Conservation (phyloP, 208 protist species). For the Naegleria fowleri region DNA sequence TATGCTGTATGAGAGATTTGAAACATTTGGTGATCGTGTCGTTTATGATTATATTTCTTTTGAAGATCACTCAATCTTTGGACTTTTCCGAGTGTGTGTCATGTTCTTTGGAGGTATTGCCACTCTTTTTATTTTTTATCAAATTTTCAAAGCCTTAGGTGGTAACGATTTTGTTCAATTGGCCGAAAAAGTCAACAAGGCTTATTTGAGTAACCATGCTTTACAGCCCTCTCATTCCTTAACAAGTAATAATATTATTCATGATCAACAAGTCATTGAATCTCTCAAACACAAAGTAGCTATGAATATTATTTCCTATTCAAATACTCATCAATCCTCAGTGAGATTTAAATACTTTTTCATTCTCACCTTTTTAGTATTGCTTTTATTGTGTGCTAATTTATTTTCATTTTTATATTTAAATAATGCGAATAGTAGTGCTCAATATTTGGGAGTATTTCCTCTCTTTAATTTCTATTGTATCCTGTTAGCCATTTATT, state of each 20-base stretch:
- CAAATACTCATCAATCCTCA: neutral
- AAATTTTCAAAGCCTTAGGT: neutral
- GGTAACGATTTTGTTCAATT: neutral
- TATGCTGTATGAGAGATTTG: neutral
- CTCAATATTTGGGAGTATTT: conserved; percentile 1
- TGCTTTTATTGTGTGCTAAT: neutral
- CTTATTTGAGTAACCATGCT: no score
- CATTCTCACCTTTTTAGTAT: neutral
- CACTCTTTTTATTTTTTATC: neutral
- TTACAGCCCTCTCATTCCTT: no score
- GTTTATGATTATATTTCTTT: neutral
- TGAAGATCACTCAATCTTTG: neutral
- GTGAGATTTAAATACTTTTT: conserved; percentile 14
- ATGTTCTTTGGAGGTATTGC: neutral
- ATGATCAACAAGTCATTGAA: neutral
- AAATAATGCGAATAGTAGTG: neutral
- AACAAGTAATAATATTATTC: no score
- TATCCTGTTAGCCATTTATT: conserved; percentile 5
- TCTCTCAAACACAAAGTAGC: neutral
- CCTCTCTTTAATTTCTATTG: neutral
- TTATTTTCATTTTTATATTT: neutral
- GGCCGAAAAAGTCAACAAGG: neutral
- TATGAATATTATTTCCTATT: neutral
- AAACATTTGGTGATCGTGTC: neutral
- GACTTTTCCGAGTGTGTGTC: neutral